Evolutionary conservation across 2,329 filamentous ascomycete species (phyloP).

Genomic region (Ophiostoma ulmi): DNA sequence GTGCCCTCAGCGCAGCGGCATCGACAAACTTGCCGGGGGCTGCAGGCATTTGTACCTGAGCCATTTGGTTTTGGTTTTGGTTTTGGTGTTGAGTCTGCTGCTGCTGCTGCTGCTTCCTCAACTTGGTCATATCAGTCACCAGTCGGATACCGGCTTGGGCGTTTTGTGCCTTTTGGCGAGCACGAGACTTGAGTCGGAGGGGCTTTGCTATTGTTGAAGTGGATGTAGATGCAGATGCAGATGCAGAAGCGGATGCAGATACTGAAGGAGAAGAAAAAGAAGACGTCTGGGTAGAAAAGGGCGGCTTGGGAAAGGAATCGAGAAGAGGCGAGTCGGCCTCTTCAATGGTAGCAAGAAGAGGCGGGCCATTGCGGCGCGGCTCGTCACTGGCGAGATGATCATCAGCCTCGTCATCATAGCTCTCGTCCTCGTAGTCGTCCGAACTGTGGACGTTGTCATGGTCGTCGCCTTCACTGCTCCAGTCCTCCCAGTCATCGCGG

Average conservation of each 20-base stretch:
- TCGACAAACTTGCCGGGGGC: conserved; percentile 50
- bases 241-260: background rate
- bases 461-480: background rate
- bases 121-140: conserved; percentile 62
- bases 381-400: background rate
- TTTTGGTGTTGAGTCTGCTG: conserved; percentile 36
- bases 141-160: conserved; percentile 60
- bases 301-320: background rate
- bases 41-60: conserved; percentile 29
- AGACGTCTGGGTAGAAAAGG: background rate
- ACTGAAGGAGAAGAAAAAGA: background rate
- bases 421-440: conserved; percentile 13
- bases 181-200: conserved; percentile 51
- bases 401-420: conserved; percentile 40
- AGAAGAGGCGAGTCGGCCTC: conserved; percentile 14
- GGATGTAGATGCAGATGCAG: conserved; percentile 33
- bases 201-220: conserved; percentile 34
- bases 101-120: conserved; percentile 40
- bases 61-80: conserved; percentile 35
- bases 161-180: conserved; percentile 57
- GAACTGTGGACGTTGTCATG: background rate
- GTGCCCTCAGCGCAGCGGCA: conserved; percentile 53
- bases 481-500: conserved; percentile 2
- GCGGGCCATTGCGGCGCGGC: conserved; percentile 1
- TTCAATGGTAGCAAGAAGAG: conserved; percentile 20